phyloP scores from a whole-genome alignment of 2,329 filamentous ascomycete species.

The Myriosclerotinia curreyana region DNA sequence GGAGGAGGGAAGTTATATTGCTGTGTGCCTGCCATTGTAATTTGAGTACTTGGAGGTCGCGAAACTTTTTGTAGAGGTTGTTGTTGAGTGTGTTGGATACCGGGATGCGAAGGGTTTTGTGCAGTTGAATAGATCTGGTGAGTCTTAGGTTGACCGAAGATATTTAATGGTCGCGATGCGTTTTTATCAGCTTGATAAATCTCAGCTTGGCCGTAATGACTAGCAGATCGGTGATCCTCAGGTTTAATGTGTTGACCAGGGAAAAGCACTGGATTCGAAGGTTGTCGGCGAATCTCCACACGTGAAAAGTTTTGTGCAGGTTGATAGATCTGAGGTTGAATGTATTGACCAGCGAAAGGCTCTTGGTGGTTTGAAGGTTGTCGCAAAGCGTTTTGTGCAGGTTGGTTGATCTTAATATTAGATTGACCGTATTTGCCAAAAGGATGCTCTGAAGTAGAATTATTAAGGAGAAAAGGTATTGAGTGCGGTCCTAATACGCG shows the following conservation, averaged over 20 bases:
- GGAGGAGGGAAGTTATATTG: constrained; percentile 41
- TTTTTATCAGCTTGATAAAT: no score
- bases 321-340: background rate
- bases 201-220: no score
- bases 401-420: background rate
- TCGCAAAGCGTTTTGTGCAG: constrained; percentile 8
- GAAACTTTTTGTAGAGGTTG: constrained; percentile 6
- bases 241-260: no score
- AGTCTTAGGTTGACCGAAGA: no score
- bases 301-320: background rate
- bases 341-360: background rate
- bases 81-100: constrained; percentile 25
- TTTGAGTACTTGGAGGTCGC: background rate
- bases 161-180: no score
- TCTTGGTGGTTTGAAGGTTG: background rate
- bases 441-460: background rate
- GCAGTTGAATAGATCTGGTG: background rate
- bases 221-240: no score
- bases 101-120: background rate
- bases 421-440: background rate
- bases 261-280: no score
- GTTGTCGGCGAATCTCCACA: background rate
- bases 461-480: background rate
- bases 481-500: background rate
- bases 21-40: constrained; percentile 35